Evolutionary conservation across 805 yeast genomes (phyloP), one percentile per base, ranked within the genome.

Genomic region (Metschnikowia continentalis): DNA sequence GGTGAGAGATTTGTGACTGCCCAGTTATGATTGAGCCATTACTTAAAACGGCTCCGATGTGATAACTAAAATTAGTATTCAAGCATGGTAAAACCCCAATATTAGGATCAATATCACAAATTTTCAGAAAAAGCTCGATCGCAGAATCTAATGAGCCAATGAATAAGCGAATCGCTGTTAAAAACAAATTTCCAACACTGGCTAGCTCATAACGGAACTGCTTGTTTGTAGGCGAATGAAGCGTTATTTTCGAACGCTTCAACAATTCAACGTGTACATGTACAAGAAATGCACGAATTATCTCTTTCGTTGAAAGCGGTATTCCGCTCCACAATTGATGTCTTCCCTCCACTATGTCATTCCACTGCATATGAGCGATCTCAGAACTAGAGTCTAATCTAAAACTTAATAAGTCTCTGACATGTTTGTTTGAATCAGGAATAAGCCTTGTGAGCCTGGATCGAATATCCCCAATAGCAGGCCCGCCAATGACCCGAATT

Each of bases 1-100:
- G 98, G 67, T 91, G 98, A 1, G 96, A 89, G 10, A 91, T 91
- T 62, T 90, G 96, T 3, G 92, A 85, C 65, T 91, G 98, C 11
- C 98, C 98, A 0, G 91, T 86, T 35, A 91, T 84, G 2, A 86
- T 73, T 3, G 78, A 72, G 2, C 95, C 96, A 65, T 88, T 80
- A 33, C 71, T 70, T 41, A 91, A 71, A 30, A 78, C 58, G 0
- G 96, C 97, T 46, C 92, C 83, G 26, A 91, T 90, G 61, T 90
- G 96, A 57, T 89, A 88, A 14, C 91, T 83, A 69, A 87, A 88
- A 59, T 86, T 88, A 7, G 96, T 87, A 61, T 87, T 89, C 37
- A 90, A 71, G 54, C 96, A 90, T 0, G 97, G 96, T 5, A 88
- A 65, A 1, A 90, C 89, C 39, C 79, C 74, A 2, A 77, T 69